Evolutionary conservation across 2,329 filamentous ascomycete genomes (phyloP).

Genomic region (Fusarium liriodendri): DNA sequence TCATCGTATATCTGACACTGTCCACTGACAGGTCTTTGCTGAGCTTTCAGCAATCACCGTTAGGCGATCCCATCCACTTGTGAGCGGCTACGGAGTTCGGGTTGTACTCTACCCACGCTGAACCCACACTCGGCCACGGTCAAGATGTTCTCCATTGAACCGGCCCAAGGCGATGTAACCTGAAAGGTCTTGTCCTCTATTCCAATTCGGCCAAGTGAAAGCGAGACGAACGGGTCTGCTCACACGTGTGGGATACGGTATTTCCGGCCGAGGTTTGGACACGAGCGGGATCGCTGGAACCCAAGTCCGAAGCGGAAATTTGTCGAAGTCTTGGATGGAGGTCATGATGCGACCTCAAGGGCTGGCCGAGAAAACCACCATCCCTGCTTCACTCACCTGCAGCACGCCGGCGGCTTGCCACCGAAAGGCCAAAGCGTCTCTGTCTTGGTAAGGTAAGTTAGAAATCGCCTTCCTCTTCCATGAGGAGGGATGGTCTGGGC

Average conservation of each 20-base stretch:
- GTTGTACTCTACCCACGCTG: not conserved
- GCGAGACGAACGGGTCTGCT: not conserved
- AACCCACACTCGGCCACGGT: not conserved
- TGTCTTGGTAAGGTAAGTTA: not conserved
- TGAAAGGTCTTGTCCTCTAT: not conserved
- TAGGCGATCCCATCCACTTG: not conserved
- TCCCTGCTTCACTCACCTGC: constrained; percentile 1
- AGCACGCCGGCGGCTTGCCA: constrained; percentile 1
- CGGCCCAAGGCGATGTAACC: constrained; percentile 2
- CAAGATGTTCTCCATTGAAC: not conserved
- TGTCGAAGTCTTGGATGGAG: not conserved
- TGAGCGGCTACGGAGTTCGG: not conserved
- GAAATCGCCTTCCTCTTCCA: not conserved
- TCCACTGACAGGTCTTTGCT: not conserved
- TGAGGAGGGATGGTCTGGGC: not conserved
- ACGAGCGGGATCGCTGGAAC: not conserved
- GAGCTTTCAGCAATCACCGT: not conserved
- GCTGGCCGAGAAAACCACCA: not conserved
- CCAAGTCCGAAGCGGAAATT: not conserved
- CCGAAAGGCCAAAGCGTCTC: not conserved
- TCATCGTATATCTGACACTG: not conserved
- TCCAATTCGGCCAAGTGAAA: not conserved
- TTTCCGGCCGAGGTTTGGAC: not conserved
- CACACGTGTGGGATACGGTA: not conserved
- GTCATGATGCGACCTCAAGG: not conserved